Base-by-base conservation (phyloP, 345 rosid genomes). In the Brassica rapa region DNA sequence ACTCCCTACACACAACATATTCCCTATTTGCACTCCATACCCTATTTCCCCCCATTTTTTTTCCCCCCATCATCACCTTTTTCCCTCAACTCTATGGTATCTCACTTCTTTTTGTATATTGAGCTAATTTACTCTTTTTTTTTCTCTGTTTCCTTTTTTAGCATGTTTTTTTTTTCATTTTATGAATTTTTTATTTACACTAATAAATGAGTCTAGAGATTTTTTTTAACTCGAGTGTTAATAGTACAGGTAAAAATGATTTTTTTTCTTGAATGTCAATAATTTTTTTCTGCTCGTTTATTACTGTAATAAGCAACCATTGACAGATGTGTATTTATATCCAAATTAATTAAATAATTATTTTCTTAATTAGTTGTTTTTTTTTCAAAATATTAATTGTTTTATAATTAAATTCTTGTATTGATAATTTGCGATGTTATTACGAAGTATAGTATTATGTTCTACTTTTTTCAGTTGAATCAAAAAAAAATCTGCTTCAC, bases 211-310 rank as follows among this genome's bases (percentile, higher is more conserved):
- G 56, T 63, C 29, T 53, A 21, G 49, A 14, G 37, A 7, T 25
- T 68, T 59, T 68, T 68, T 59, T 68, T 25, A 2, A 68, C 62
- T 76, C 68, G 37, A 56, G 15, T 74, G 43, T 9, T 24, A 55
- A 53, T 1, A 55, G 25, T 55, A 21, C 62, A 19, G 15, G 53
- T 46, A 46, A 46, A 56, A 51, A 56, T 21, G 9, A 16, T 29
- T 32, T 12, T 51, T 35, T 51, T 35, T 15, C 16, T 66, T 66
- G 59, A 30, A 46, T 73, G n/a, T 57, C 62, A 23, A 29, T 56
- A 33, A 23, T 4, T 33, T 8, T 23, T 24, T 25, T 1, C n/a
- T 24, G 21, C 3, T n/a, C 8, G 7, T 33, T 35, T 51, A 77
- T 62, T 70, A 19, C 21, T 19, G 21, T 19, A 10, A 35, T 33